Evolutionary conservation across 345 rosid genomes (phyloP).

Genomic region (Brassica rapa): DNA sequence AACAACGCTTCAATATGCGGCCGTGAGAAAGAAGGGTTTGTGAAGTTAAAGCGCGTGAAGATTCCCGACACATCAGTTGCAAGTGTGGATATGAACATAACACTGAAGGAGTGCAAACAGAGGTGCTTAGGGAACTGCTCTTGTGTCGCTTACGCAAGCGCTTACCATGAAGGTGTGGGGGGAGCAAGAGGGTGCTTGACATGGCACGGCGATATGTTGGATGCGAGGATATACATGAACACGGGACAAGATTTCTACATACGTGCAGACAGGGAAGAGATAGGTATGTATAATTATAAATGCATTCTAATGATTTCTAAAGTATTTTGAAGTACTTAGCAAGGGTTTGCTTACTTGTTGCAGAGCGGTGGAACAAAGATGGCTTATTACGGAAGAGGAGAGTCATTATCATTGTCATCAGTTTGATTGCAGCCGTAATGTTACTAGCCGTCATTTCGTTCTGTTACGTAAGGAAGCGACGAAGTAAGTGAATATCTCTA

Average conservation of each 20-base stretch:
- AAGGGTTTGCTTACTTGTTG: not conserved
- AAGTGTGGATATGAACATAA: slow-evolving; percentile 45
- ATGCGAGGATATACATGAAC: slow-evolving; percentile 40
- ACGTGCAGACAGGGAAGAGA: slow-evolving; percentile 35
- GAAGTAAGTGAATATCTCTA: slow-evolving; percentile 32
- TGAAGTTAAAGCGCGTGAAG: slow-evolving; percentile 45
- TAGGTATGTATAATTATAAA: not conserved
- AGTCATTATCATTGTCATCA: slow-evolving; percentile 24
- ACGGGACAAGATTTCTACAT: slow-evolving; percentile 55
- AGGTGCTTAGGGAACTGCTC: slow-evolving; percentile 54
- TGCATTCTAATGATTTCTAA: not conserved
- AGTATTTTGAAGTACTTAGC: not conserved
- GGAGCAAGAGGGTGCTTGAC: slow-evolving; percentile 55
- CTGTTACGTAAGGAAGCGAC: slow-evolving; percentile 41
- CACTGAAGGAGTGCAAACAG: slow-evolving; percentile 43
- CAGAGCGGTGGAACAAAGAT: slow-evolving; percentile 41
- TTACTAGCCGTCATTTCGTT: slow-evolving; percentile 21
- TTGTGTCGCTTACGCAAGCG: slow-evolving; percentile 57
- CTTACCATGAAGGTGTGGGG: slow-evolving; percentile 38
- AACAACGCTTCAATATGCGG: slow-evolving; percentile 22
- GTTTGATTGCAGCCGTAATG: slow-evolving; percentile 17
- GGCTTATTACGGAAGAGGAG: slow-evolving; percentile 37
- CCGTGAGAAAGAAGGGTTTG: slow-evolving; percentile 55
- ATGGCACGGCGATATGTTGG: slow-evolving; percentile 53
- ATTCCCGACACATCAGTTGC: slow-evolving; percentile 53